Base-by-base conservation (phyloP, 768 basidiomycete genomes). In the Amanita pseudoporphyria region DNA sequence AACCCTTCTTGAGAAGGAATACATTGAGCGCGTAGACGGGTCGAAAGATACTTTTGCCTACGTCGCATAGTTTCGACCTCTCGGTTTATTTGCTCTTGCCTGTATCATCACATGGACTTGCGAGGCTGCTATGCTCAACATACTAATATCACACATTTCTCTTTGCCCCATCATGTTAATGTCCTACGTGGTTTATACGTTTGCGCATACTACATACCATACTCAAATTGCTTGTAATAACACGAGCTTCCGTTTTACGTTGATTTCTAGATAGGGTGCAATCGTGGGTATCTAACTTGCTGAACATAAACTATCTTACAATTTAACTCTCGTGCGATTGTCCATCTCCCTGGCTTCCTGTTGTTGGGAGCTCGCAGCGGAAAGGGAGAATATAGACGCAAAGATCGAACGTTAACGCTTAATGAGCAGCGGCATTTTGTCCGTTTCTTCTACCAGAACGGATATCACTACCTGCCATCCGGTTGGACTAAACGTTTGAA, bases 1-100 rank as follows among this genome's bases (percentile, higher is more conserved):
- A 61, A 82, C 82, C 12, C 71, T 98, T 16, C 71, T 97, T 42
- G 95, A 97, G 71, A 95, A 95, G 69, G 95, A 99, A 64, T 99
- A 97, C 64, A 87, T 99, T 57, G 94, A 98, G 62, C 84, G 95
- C 26, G 85, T 91, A 12, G 90, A 92, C 18, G 88, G 84, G 9
- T 82, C 84, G n/a, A 84, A 86, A 61, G 92, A 95, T 67, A 87
- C 87, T 31, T 91, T 89, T 64, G 79, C 81, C 42, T 87, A 87
- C 62, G 77, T 84, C 56, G 84, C 83, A 52, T 85, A 67, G 72
- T 58, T 28, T 28, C 19, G 14, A 18, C 54, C 26, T 49, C 22
- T 35, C 39, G 41, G 40, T 40, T 19, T 37, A 19, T n/a, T n/a
- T n/a, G n/a, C n/a, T n/a, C n/a, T n/a, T 54, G 45, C 42, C 36